Evolutionary conservation across 768 basidiomycete species (phyloP), one percentile per base, ranked within the genome.

Genomic region (Hysterangium stoloniferum): DNA sequence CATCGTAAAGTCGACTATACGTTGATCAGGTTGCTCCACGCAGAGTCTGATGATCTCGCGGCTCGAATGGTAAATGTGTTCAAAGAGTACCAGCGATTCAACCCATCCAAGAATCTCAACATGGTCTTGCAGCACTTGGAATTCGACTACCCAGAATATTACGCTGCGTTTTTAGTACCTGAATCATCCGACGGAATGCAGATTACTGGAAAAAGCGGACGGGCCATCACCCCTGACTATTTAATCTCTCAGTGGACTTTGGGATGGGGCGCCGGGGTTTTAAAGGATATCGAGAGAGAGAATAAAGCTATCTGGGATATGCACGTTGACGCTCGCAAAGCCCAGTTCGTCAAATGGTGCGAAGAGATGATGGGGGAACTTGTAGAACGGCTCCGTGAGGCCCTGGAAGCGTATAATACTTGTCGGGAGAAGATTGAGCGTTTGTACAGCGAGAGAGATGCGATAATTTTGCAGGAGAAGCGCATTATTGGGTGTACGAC

Each of bases 401-500:
- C 54, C 1, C 67, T 65, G 1, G 57, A 59, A 17, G 48, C 57
- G 20, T 82, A 75, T 54, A 75, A 80, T 46, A 55, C 58, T 8
- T 56, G 52, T n/a, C 68, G 71, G 20, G 64, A 60, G 0, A 52
- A 67, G 7, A 42, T 80, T 4, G 55, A 59, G 1, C 66, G 64
- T 38, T 69, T 63, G 52, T 74, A 64, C 45, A 55, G 57, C 4
- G 68, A 71, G 50, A 64, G 62, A 4, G 66, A 61, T 5, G 52
- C 59, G 0, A 61, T 57, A 1, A 54, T 74, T 6, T 58, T 83
- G 24, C 61, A 59, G 45, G 62, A 48, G 34, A 82, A 79, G 59
- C 63, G 77, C 3, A 73, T 84, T 45, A 78, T 84, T 9, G 83
- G 74, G 0, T 83, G 82, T 53, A 85, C 82, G 0, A 85, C 83